Conservation (phyloP, 73 alveolate genomes). For the Urostyla sp. region DNA sequence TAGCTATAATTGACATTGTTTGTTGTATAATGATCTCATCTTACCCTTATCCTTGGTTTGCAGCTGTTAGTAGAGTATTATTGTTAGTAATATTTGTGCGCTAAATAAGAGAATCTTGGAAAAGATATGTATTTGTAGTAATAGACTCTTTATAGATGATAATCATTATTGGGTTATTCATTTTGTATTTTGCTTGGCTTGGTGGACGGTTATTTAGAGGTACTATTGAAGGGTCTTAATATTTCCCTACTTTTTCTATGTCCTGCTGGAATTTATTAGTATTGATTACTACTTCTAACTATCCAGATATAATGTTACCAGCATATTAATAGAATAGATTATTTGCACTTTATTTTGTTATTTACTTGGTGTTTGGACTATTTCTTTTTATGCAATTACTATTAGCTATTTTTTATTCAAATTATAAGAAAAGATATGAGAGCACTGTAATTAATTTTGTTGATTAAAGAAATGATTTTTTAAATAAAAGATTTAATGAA, state of each 20-base stretch:
- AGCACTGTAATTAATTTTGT: slow-evolving; percentile 7
- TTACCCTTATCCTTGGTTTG: slow-evolving; percentile 6
- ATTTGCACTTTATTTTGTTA: slow-evolving; percentile 30
- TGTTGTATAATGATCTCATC: neutral
- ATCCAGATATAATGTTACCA: slow-evolving; percentile 75
- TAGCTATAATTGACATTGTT: slow-evolving; percentile 18
- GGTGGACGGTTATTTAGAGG: slow-evolving; percentile 47
- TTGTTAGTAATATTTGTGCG: slow-evolving; percentile 16
- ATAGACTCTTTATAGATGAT: slow-evolving; percentile 45
- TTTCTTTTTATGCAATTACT: slow-evolving; percentile 57
- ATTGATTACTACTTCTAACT: slow-evolving; percentile 66
- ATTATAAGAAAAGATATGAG: slow-evolving; percentile 60
- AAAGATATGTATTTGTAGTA: slow-evolving; percentile 36
- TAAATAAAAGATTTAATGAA: slow-evolving; percentile 19
- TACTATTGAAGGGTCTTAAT: slow-evolving; percentile 63
- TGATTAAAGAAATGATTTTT: slow-evolving; percentile 28
- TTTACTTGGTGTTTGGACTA: slow-evolving; percentile 56
- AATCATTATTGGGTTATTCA: slow-evolving; percentile 26
- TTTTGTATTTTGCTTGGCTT: slow-evolving; percentile 49
- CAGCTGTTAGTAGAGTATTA: slow-evolving; percentile 18
- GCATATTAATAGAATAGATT: slow-evolving; percentile 50
- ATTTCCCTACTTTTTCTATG: slow-evolving; percentile 48
- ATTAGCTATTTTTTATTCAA: slow-evolving; percentile 62
- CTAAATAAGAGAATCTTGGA: slow-evolving; percentile 61
- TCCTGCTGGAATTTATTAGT: slow-evolving; percentile 56